Base-by-base conservation (phyloP, 768 basidiomycete species). In the Neoboletus subvelutipes region DNA sequence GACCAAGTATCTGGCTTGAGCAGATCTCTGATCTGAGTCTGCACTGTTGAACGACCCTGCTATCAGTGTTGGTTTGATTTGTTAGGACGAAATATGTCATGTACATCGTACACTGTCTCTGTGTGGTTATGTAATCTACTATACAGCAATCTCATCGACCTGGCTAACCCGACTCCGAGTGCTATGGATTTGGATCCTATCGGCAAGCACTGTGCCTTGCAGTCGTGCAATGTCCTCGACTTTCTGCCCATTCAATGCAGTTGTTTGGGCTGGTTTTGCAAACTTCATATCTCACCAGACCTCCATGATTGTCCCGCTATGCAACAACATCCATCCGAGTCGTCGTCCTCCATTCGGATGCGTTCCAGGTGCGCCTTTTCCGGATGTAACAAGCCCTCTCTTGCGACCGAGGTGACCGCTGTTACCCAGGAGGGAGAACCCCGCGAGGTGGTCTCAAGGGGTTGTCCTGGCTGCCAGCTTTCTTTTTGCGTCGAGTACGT, bases 211-310 rank as follows among this genome's bases (percentile, higher is more conserved):
- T 94, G 91, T 68, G 74, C 85, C n/a, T 59, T 81, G 48, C 49
- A 76, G 10, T 71, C 78, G 17, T 93, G 91, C 77, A 77, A 80
- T 52, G 61, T 76, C 36, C 74, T 86, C 61, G 90, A 92, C 73
- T 88, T 92, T 58, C 78, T 94, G 0, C 92, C 92, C n/a, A 84
- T 90, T 56, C 70, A 72, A 49, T 94, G 92, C 66, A 64, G 64
- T 29, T 93, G 92, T 73, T 65, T 76, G 45, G 68, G 67, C 36
- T 69, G 76, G 55, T 92, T 83, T 71, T 94, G 91, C 74, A 76
- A 76, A 12, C 69, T 80, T 37, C 91, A 94, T 67, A 78, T 84
- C 55, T 64, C 74, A 15, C 80, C 82, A 9, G 83, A 85, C 37
- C 64, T 68, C n/a, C 91, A 94, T 65, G 58, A 72, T 20, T 94